Conservation (phyloP, 2,329 filamentous ascomycete species). For the Davidsoniella eucalypti region DNA sequence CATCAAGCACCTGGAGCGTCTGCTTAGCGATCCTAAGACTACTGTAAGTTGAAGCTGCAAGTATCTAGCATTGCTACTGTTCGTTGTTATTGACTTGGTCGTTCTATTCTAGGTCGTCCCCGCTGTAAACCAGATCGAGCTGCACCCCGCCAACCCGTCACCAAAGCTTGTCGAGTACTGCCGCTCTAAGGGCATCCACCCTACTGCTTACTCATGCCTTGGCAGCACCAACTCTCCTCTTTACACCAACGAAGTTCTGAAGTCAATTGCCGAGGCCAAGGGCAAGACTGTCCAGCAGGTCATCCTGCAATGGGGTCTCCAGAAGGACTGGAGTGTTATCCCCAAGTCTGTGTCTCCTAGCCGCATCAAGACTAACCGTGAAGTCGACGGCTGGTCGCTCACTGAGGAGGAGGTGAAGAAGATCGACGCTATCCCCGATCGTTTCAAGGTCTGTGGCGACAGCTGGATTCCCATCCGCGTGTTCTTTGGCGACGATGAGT, state of each 20-base stretch:
- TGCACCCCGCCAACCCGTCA: slow-evolving; percentile 69
- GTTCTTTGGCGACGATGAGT: slow-evolving; percentile 74
- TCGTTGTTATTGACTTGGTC: neutral
- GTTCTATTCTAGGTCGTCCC: slow-evolving; percentile 28
- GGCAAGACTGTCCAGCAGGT: slow-evolving; percentile 59
- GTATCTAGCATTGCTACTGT: neutral
- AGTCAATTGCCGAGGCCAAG: slow-evolving; percentile 46
- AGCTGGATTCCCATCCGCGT: slow-evolving; percentile 59
- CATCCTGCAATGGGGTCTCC: slow-evolving; percentile 63
- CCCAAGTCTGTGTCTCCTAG: slow-evolving; percentile 64
- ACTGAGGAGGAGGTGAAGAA: slow-evolving; percentile 54
- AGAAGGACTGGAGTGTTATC: slow-evolving; percentile 69
- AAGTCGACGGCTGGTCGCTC: slow-evolving; percentile 57
- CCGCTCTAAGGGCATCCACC: slow-evolving; percentile 57
- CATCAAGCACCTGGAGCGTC: slow-evolving; percentile 62
- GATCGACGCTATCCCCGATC: slow-evolving; percentile 50
- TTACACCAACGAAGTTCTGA: slow-evolving; percentile 47
- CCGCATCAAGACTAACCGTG: slow-evolving; percentile 62
- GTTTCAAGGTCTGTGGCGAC: slow-evolving; percentile 73
- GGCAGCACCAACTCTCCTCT: slow-evolving; percentile 55
- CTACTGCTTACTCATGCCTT: slow-evolving; percentile 58
- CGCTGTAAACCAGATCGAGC: slow-evolving; percentile 69
- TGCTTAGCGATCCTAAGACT: slow-evolving; percentile 48
- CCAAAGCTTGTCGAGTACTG: slow-evolving; percentile 61
- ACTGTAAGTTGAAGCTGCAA: slow-evolving; percentile 17